These are phyloP conservation scores for Candida multigemmis DNA, from an alignment of 805 yeast species.

Conservation along the genomic window DNA sequence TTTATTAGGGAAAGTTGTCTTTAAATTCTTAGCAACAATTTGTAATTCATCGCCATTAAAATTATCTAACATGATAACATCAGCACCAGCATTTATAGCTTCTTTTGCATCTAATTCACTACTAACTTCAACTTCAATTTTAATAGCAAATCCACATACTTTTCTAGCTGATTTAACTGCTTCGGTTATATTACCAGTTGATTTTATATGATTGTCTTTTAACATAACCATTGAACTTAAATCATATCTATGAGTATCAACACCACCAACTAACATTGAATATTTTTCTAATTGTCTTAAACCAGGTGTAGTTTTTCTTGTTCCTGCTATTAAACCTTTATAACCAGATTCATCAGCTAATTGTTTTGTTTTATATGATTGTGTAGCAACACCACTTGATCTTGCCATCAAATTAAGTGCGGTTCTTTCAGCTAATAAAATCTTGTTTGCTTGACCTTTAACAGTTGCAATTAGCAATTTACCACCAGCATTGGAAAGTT, in stretches of 20 bases:
- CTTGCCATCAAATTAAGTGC: slow-evolving; percentile 77
- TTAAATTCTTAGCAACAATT: slow-evolving; percentile 55
- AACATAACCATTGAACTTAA: slow-evolving; percentile 92
- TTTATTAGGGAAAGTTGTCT: slow-evolving; percentile 42
- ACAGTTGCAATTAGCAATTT: slow-evolving; percentile 65
- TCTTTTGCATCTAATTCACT: slow-evolving; percentile 79
- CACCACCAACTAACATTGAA: slow-evolving; percentile 93
- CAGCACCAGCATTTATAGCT: slow-evolving; percentile 93
- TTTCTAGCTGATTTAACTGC: slow-evolving; percentile 72
- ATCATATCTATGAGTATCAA: slow-evolving; percentile 88
- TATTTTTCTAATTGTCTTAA: slow-evolving; percentile 81
- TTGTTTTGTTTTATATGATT: slow-evolving; percentile 45
- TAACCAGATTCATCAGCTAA: slow-evolving; percentile 65
- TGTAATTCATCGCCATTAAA: slow-evolving; percentile 61
- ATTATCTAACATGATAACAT: slow-evolving; percentile 90
- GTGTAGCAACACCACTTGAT: slow-evolving; percentile 82
- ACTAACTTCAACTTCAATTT: slow-evolving; percentile 90
- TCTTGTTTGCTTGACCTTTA: slow-evolving; percentile 70
- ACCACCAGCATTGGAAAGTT: slow-evolving; percentile 41
- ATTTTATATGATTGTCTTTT: slow-evolving; percentile 88
- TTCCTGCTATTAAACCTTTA: slow-evolving; percentile 84
- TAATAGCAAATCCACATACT: slow-evolving; percentile 82
- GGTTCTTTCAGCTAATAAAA: slow-evolving; percentile 78
- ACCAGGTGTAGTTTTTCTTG: slow-evolving; percentile 97
- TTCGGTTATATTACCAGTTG: slow-evolving; percentile 82